Evolutionary conservation across 2,329 filamentous ascomycete species (phyloP).

Genomic region (Akanthomyces lecanii): DNA sequence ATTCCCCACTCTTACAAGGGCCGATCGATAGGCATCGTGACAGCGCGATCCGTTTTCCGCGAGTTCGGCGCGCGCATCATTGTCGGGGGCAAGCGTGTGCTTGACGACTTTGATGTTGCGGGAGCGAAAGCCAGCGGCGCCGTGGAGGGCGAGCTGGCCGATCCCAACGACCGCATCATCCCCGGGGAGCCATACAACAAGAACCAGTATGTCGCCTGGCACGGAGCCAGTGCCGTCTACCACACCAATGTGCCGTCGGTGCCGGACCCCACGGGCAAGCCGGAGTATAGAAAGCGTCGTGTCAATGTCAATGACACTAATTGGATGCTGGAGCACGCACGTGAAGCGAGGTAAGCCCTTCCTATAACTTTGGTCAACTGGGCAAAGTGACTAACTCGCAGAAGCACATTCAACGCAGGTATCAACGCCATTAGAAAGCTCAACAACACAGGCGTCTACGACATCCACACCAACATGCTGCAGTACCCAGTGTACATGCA

Average conservation of each 20-base stretch:
- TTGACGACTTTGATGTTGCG: slow-evolving; percentile 84
- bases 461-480: slow-evolving; percentile 89
- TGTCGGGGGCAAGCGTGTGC: slow-evolving; percentile 79
- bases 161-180: slow-evolving; percentile 78
- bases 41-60: slow-evolving; percentile 90
- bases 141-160: slow-evolving; percentile 84
- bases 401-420: slow-evolving; percentile 76
- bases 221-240: slow-evolving; percentile 93
- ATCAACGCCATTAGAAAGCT: slow-evolving; percentile 64
- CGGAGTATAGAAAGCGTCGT: slow-evolving; percentile 76
- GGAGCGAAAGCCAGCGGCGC: slow-evolving; percentile 71
- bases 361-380: background rate
- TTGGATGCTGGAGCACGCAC: slow-evolving; percentile 94
- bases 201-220: slow-evolving; percentile 98
- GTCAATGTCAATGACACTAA: slow-evolving; percentile 89
- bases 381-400: background rate
- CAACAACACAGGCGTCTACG: slow-evolving; percentile 76
- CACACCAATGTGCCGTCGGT: slow-evolving; percentile 75
- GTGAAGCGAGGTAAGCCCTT: slow-evolving; percentile 71
- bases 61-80: slow-evolving; percentile 95
- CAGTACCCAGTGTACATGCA: slow-evolving; percentile 86
- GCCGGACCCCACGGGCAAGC: slow-evolving; percentile 71
- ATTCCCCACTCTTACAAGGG: slow-evolving; percentile 99
- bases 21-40: slow-evolving; percentile 93
- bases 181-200: slow-evolving; percentile 89